phyloP scores from a whole-genome alignment of 768 basidiomycete genomes.

The Boletus huronensis region DNA sequence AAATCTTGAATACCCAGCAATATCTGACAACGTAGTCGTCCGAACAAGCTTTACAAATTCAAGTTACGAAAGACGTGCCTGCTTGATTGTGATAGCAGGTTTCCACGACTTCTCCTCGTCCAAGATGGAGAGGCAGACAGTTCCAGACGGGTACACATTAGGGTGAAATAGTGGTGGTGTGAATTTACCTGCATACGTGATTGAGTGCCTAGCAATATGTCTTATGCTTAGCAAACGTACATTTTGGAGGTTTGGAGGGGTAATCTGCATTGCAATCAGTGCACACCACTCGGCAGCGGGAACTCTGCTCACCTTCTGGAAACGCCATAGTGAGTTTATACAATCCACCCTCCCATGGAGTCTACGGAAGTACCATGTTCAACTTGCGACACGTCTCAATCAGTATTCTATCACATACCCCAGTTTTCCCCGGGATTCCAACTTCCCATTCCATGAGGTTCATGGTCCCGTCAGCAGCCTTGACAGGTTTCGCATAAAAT shows the following conservation, averaged over 20 bases:
- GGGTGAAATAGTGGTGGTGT: constrained; percentile 94
- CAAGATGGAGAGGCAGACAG: constrained; percentile 94
- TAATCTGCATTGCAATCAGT: constrained; percentile 56
- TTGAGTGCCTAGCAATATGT: constrained; percentile 1
- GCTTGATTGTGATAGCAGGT: constrained; percentile 98
- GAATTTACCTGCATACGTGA: constrained; percentile 77
- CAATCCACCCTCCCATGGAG: constrained; percentile 94
- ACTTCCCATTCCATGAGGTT: constrained; percentile 99
- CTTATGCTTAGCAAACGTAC: constrained; percentile 41
- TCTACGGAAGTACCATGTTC: constrained; percentile 47
- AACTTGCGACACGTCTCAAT: constrained; percentile 9
- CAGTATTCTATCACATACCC: constrained; percentile 50
- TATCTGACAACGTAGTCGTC: constrained; percentile 52
- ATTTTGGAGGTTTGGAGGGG: constrained; percentile 93
- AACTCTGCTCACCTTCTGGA: constrained; percentile 73
- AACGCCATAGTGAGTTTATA: constrained; percentile 93
- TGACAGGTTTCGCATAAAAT: constrained; percentile 93
- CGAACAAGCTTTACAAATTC: not conserved
- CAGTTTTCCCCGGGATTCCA: constrained; percentile 91
- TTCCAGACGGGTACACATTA: constrained; percentile 98
- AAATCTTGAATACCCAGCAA: constrained; percentile 94
- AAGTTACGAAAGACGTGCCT: constrained; percentile 47
- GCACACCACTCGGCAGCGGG: not conserved
- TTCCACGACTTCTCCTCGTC: constrained; percentile 99
- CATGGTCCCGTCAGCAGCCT: constrained; percentile 88